A percentile compares a stretch with the other conserved stretches of the same genome.
Conservation (phyloP, 805 yeast genomes). For the Candida pseudoglaebosa region DNA sequence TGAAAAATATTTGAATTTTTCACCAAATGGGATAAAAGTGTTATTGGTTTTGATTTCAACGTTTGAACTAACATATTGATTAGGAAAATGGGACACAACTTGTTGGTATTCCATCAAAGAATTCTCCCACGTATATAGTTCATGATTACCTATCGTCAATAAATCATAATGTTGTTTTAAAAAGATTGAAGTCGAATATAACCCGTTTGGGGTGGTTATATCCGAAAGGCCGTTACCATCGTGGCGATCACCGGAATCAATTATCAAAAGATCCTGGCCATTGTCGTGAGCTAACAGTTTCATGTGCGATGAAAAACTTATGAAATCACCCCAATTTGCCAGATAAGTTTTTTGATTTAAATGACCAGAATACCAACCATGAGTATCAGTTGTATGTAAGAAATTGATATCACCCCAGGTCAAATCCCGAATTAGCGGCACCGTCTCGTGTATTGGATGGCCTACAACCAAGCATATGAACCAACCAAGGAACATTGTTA, state of each 20-base stretch:
- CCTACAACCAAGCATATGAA: background rate
- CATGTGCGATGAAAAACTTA: conserved; percentile 60
- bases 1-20: conserved; percentile 57
- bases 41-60: conserved; percentile 52
- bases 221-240: conserved; percentile 93
- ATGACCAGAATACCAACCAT: conserved; percentile 96
- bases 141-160: conserved; percentile 88
- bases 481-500: background rate
- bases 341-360: conserved; percentile 68
- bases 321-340: conserved; percentile 91
- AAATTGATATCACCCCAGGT: conserved; percentile 74
- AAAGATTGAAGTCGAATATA: conserved; percentile 57
- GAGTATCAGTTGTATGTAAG: conserved; percentile 94
- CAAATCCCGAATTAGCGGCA: conserved; percentile 48
- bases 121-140: conserved; percentile 65
- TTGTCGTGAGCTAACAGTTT: conserved; percentile 37
- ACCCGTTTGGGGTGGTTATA: conserved; percentile 71
- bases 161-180: conserved; percentile 67
- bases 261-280: conserved; percentile 61
- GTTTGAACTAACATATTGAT: conserved; percentile 66
- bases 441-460: background rate
- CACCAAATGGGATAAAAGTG: conserved; percentile 62
- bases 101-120: conserved; percentile 61
- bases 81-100: conserved; percentile 56
- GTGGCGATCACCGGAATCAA: conserved; percentile 91